Evolutionary conservation across 2,329 filamentous ascomycete genomes (phyloP).

Genomic region (Fusarium begoniae): DNA sequence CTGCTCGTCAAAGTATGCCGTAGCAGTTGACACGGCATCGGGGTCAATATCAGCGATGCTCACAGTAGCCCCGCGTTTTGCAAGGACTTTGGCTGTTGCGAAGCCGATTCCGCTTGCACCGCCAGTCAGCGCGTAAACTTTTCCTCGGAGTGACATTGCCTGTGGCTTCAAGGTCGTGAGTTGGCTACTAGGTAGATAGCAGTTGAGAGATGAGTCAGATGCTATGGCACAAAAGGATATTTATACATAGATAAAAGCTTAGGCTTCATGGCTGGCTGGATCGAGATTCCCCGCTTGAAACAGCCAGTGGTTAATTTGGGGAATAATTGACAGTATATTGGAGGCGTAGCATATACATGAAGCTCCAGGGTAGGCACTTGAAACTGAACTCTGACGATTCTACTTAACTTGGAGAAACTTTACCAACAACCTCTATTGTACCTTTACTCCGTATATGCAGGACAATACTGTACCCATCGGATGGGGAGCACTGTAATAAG

Average conservation of each 20-base stretch:
- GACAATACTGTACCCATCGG: background rate
- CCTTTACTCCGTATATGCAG: background rate
- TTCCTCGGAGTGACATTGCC: conserved; percentile 46
- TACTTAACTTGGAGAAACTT: background rate
- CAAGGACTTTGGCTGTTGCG: conserved; percentile 51
- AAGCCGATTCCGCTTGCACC: conserved; percentile 57
- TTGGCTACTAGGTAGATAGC: background rate
- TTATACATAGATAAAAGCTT: background rate
- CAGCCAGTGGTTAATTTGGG: conserved; percentile 21
- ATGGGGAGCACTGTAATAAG: background rate
- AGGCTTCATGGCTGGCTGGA: conserved; percentile 1
- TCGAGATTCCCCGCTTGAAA: conserved; percentile 9
- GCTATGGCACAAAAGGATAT: background rate
- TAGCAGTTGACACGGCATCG: conserved; percentile 42
- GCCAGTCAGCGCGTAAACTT: conserved; percentile 54
- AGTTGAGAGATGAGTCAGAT: background rate
- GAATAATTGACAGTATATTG: background rate
- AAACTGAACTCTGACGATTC: background rate
- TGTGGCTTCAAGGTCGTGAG: background rate
- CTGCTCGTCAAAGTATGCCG: conserved; percentile 44
- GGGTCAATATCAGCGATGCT: conserved; percentile 52
- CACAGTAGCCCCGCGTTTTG: conserved; percentile 49
- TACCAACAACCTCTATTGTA: background rate
- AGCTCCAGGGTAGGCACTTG: background rate
- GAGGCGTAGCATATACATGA: background rate